Evolutionary conservation across 371 early-diverging fungal genomes (phyloP).

Genomic region (Rhizopus arrhizus): DNA sequence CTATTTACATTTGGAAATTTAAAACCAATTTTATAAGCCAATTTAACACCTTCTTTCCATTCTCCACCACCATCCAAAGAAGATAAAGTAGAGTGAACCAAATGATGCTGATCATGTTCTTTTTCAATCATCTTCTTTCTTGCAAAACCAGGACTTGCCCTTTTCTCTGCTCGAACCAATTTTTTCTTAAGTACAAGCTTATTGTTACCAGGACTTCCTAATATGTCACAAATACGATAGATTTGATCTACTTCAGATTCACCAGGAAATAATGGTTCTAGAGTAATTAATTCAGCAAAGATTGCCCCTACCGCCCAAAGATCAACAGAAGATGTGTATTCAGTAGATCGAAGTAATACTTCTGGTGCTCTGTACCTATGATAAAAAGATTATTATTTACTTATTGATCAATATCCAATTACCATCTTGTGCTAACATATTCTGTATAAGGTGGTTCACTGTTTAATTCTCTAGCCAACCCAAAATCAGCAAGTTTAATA

Average conservation of each 20-base stretch:
- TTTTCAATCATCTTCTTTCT: slow-evolving; percentile 21
- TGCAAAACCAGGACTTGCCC: slow-evolving; percentile 48
- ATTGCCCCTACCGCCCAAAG: slow-evolving; percentile 98
- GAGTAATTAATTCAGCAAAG: slow-evolving; percentile 84
- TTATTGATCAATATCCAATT: slow-evolving; percentile 1
- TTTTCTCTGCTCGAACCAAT: slow-evolving; percentile 22
- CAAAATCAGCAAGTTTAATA: slow-evolving; percentile 95
- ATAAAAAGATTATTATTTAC: not conserved
- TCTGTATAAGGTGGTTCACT: slow-evolving; percentile 86
- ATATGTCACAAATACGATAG: slow-evolving; percentile 68
- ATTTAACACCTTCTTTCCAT: slow-evolving; percentile 72
- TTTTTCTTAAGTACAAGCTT: slow-evolving; percentile 21
- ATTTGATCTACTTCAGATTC: slow-evolving; percentile 91
- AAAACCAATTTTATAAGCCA: slow-evolving; percentile 68
- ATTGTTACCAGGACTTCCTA: slow-evolving; percentile 60
- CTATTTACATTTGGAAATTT: slow-evolving; percentile 62
- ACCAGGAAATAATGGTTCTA: slow-evolving; percentile 93
- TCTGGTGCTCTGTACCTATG: slow-evolving; percentile 98
- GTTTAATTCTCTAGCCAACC: slow-evolving; percentile 86
- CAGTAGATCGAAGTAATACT: slow-evolving; percentile 83
- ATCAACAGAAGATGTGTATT: slow-evolving; percentile 96
- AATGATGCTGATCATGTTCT: not conserved
- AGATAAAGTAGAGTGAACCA: slow-evolving; percentile 17
- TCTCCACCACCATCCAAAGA: slow-evolving; percentile 56
- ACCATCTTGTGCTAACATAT: slow-evolving; percentile 97